phyloP scores from a whole-genome alignment of 768 basidiomycete species.

The Leucosporidium yakuticum region DNA sequence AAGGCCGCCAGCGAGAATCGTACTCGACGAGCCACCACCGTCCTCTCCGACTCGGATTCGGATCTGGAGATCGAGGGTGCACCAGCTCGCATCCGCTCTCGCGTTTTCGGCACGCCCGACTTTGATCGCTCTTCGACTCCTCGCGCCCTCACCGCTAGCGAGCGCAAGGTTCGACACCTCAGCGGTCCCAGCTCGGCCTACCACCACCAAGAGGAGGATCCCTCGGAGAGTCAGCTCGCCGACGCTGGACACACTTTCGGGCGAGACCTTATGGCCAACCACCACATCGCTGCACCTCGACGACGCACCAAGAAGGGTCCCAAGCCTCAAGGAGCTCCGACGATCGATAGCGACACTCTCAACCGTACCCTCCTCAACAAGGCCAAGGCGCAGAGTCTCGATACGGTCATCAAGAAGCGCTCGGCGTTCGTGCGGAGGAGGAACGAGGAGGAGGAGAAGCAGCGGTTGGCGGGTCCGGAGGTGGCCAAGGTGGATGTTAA shows the following conservation, averaged over 20 bases:
- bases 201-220: slow-evolving; percentile 1
- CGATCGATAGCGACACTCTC: neutral
- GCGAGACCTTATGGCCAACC: slow-evolving; percentile 8
- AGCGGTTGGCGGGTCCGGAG: neutral
- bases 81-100: neutral
- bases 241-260: slow-evolving; percentile 16
- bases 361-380: neutral
- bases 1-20: neutral
- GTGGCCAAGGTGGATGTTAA: slow-evolving; percentile 13
- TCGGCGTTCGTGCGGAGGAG: neutral
- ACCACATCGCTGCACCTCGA: neutral
- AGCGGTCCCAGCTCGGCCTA: neutral
- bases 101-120: neutral
- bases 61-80: slow-evolving; percentile 23
- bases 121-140: neutral
- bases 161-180: neutral
- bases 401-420: slow-evolving; percentile 4
- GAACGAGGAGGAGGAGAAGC: neutral
- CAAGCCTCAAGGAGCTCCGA: neutral
- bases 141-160: neutral
- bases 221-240: slow-evolving; percentile 24
- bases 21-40: neutral
- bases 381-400: neutral
- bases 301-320: neutral
- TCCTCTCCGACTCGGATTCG: slow-evolving; percentile 16